phyloP scores from a whole-genome alignment of 2,329 filamentous ascomycete genomes.

The Oidium heveae region DNA sequence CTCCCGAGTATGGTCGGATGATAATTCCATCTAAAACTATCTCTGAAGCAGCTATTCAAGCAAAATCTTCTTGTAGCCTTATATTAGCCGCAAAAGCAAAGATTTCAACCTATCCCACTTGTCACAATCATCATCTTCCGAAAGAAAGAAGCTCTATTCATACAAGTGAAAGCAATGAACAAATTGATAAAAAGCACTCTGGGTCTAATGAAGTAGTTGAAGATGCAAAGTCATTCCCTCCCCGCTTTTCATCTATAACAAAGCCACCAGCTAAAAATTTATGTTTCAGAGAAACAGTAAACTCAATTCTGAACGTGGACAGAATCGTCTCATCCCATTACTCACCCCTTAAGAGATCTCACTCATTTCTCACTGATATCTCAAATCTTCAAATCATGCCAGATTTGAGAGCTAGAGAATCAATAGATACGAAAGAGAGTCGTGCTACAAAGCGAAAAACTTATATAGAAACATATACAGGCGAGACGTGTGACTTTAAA shows the following conservation, averaged over 20 bases:
- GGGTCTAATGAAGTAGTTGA: background rate
- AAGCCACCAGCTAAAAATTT: background rate
- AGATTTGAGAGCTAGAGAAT: background rate
- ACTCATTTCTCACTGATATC: background rate
- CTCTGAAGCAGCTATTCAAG: constrained; percentile 23
- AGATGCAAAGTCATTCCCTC: background rate
- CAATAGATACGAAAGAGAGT: background rate
- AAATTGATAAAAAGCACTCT: background rate
- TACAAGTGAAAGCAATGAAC: background rate
- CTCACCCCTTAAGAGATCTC: background rate
- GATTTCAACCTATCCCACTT: background rate
- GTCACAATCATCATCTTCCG: background rate
- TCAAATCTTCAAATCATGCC: background rate
- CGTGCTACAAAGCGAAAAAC: background rate
- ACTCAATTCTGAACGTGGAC: background rate
- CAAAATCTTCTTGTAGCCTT: constrained; percentile 17
- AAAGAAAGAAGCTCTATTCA: background rate
- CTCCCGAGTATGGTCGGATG: constrained; percentile 40
- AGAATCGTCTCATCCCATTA: background rate
- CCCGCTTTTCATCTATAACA: background rate
- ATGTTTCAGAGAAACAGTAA: no score
- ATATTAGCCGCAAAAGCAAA: background rate
- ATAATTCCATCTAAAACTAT: constrained; percentile 34
- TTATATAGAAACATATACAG: background rate
- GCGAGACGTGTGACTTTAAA: background rate